Conservation (phyloP, 768 basidiomycete genomes). For the Pleurotus djamor region DNA sequence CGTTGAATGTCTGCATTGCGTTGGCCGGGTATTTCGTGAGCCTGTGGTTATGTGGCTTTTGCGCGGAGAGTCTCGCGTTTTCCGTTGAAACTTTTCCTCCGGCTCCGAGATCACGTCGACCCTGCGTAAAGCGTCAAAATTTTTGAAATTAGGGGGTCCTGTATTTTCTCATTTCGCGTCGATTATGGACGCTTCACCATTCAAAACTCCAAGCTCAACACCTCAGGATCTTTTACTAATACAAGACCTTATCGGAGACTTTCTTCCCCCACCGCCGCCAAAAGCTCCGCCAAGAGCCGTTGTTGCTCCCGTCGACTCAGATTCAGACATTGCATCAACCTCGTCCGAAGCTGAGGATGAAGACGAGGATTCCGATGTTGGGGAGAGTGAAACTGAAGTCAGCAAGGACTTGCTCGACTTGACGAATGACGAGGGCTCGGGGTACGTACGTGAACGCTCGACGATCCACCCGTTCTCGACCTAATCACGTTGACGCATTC, state of each 20-base stretch:
- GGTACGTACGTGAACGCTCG: background rate
- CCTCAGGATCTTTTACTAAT: slow-evolving; percentile 79
- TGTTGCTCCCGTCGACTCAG: slow-evolving; percentile 47
- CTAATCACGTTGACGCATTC: background rate
- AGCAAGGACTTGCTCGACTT: slow-evolving; percentile 5
- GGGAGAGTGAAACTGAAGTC: slow-evolving; percentile 34
- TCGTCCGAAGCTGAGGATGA: slow-evolving; percentile 41
- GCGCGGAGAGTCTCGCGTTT: too few species aligned
- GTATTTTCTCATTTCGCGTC: slow-evolving; percentile 12
- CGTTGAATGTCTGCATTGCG: slow-evolving; percentile 1
- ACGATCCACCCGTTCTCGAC: background rate
- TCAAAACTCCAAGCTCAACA: slow-evolving; percentile 59
- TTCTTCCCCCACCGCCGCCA: background rate
- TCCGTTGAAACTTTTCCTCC: too few species aligned
- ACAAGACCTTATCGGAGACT: slow-evolving; percentile 53
- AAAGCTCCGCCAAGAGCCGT: background rate
- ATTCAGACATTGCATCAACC: slow-evolving; percentile 29
- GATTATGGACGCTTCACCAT: slow-evolving; percentile 23
- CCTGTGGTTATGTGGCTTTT: too few species aligned
- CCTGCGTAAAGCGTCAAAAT: background rate
- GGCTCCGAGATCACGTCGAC: too few species aligned
- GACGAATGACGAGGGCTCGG: background rate
- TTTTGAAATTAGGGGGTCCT: background rate
- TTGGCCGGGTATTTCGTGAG: too few species aligned
- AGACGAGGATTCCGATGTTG: slow-evolving; percentile 69